phyloP scores from a whole-genome alignment of 345 rosid species.

The Hibiscus tridactylites region DNA sequence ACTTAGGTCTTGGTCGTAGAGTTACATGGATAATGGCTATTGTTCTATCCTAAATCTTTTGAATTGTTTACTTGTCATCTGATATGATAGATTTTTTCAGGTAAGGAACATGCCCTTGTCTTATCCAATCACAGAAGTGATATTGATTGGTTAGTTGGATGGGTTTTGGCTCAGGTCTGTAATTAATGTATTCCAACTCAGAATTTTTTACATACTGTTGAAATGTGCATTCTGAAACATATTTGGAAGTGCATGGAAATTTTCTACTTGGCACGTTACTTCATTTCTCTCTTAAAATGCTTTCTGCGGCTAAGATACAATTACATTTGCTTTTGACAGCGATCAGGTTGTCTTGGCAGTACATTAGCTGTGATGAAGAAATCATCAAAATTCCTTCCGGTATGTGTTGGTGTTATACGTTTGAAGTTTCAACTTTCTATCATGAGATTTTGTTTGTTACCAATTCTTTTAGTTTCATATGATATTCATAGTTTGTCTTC shows the following conservation, averaged over 20 bases:
- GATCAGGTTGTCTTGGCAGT: slow-evolving; percentile 92
- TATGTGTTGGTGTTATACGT: slow-evolving; percentile 26
- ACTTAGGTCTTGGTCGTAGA: background rate
- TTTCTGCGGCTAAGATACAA: slow-evolving; percentile 15
- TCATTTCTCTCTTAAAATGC: background rate
- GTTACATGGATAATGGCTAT: background rate
- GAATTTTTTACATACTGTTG: background rate
- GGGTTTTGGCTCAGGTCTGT: slow-evolving; percentile 86
- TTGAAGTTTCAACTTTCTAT: background rate
- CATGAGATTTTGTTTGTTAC: background rate
- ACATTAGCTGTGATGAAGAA: slow-evolving; percentile 94
- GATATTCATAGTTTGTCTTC: too few relatives aligned
- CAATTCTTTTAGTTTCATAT: background rate
- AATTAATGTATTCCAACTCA: slow-evolving; percentile 1
- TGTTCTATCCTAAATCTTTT: background rate
- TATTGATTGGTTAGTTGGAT: slow-evolving; percentile 96
- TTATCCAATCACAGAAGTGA: slow-evolving; percentile 83
- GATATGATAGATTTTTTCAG: slow-evolving; percentile 29
- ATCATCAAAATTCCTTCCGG: slow-evolving; percentile 86
- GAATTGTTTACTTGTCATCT: slow-evolving; percentile 8
- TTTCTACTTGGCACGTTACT: background rate
- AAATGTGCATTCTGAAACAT: background rate
- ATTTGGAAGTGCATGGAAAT: background rate
- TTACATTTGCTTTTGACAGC: slow-evolving; percentile 40
- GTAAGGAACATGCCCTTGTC: slow-evolving; percentile 85